Evolutionary conservation across 352 stramenopile species (phyloP).

Genomic region (Phytophthora constricta): DNA sequence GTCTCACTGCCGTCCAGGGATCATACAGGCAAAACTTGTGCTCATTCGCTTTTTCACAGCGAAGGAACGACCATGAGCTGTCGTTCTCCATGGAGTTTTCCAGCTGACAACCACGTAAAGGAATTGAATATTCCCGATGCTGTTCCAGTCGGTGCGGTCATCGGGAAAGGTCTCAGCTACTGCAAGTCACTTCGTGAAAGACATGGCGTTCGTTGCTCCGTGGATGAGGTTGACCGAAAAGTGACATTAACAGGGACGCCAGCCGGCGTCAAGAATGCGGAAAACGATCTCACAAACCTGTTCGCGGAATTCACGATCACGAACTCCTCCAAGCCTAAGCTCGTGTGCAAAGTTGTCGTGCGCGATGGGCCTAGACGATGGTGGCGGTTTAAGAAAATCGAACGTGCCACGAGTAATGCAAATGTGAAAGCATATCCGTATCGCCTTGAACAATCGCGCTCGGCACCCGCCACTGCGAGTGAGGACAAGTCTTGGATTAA

Average conservation of each 20-base stretch:
- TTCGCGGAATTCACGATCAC: conserved; percentile 1
- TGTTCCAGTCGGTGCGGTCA: conserved; percentile 18
- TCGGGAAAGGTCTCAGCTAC: conserved; percentile 19
- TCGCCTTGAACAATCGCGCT: neutral
- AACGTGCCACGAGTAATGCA: neutral
- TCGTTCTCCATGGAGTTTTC: too few relatives aligned
- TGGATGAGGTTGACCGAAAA: conserved; percentile 12
- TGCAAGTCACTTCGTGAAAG: conserved; percentile 11
- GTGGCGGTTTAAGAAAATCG: conserved; percentile 12
- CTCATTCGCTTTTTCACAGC: too few relatives aligned
- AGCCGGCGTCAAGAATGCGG: neutral
- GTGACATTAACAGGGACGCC: conserved; percentile 5
- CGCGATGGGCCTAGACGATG: neutral
- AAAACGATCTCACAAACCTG: conserved; percentile 8
- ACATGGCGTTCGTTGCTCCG: conserved; percentile 8
- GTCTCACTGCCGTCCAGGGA: too few relatives aligned
- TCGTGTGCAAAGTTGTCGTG: conserved; percentile 6
- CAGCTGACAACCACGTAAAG: conserved; percentile 1
- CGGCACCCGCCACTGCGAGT: neutral
- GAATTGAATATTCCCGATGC: conserved; percentile 15
- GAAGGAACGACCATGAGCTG: too few relatives aligned
- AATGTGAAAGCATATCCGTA: neutral
- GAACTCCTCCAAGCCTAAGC: neutral
- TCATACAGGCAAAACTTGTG: too few relatives aligned
- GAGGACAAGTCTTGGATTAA: conserved; percentile 6